Percentiles rank a stretch among this genome's conserved stretches.
Conservation (phyloP, 225 moss, liverwort and hornwort species). For the Pleurozium schreberi region DNA sequence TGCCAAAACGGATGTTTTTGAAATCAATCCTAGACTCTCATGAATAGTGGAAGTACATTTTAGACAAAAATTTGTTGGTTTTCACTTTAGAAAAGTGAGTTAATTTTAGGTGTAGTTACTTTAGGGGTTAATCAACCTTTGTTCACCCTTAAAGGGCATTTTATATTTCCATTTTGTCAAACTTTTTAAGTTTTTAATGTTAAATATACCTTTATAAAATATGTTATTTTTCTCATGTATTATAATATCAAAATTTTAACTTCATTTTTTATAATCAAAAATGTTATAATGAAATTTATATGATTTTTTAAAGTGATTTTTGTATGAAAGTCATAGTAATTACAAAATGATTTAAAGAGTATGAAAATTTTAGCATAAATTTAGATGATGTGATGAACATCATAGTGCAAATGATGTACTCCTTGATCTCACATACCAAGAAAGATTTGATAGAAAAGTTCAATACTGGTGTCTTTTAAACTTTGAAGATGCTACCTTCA, state of each 20-base stretch:
- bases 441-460: neutral
- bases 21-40: fast-evolving
- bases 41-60: neutral
- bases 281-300: neutral
- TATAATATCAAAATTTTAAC: neutral
- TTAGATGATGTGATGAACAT: neutral
- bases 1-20: too few relatives aligned
- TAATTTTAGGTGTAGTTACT: neutral
- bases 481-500: neutral
- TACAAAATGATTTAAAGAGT: neutral
- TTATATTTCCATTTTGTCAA: neutral
- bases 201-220: neutral
- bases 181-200: neutral
- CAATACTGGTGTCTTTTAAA: neutral
- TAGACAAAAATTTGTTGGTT: fast-evolving
- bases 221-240: neutral
- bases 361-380: neutral
- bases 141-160: neutral
- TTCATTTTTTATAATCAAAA: neutral
- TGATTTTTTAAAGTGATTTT: neutral
- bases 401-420: neutral
- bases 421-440: fast-evolving
- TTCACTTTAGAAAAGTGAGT: neutral
- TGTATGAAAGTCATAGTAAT: neutral
- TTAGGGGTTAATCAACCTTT: neutral